Evolutionary conservation across 495 filamentous ascomycete genomes (phyloP).

Genomic region (Penicillium goetzii): DNA sequence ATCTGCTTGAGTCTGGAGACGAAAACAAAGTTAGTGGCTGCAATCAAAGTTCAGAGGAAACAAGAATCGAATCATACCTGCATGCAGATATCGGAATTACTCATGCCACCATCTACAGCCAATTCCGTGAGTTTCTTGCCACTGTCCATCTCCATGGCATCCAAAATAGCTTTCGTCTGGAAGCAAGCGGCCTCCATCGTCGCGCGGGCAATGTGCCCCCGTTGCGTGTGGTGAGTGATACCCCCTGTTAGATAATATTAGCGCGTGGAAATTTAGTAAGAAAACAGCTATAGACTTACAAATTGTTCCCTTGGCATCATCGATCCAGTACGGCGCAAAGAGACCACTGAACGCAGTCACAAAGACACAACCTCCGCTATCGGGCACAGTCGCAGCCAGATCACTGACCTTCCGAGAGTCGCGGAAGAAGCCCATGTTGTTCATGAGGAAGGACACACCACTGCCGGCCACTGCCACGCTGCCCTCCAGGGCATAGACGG

Average conservation of each 20-base stretch:
- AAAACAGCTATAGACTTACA: slow-evolving; percentile 57
- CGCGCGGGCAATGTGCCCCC: slow-evolving; percentile 89
- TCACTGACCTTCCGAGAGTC: slow-evolving; percentile 80
- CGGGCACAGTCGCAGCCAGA: slow-evolving; percentile 77
- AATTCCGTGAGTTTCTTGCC: slow-evolving; percentile 74
- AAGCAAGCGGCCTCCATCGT: slow-evolving; percentile 95
- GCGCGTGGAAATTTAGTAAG: slow-evolving; percentile 1
- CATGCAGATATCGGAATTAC: slow-evolving; percentile 92
- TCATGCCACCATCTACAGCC: slow-evolving; percentile 93
- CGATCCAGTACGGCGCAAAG: slow-evolving; percentile 98
- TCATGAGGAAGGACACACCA: slow-evolving; percentile 86
- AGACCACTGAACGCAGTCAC: slow-evolving; percentile 96
- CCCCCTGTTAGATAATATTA: slow-evolving; percentile 57
- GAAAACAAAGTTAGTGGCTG: slow-evolving; percentile 19
- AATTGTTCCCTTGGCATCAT: slow-evolving; percentile 89
- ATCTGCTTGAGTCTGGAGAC: slow-evolving; percentile 78
- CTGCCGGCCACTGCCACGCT: slow-evolving; percentile 90
- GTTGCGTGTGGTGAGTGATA: slow-evolving; percentile 87
- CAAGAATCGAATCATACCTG: slow-evolving; percentile 58
- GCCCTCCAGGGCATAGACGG: slow-evolving; percentile 90
- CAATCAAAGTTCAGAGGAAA: neutral
- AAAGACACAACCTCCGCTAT: slow-evolving; percentile 91
- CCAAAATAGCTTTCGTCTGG: slow-evolving; percentile 92
- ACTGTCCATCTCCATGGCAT: slow-evolving; percentile 93
- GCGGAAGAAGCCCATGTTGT: slow-evolving; percentile 84